Conservation (phyloP, 1,284 basidiomycete genomes). For the Microbotryum lychnidis-dioicae region DNA sequence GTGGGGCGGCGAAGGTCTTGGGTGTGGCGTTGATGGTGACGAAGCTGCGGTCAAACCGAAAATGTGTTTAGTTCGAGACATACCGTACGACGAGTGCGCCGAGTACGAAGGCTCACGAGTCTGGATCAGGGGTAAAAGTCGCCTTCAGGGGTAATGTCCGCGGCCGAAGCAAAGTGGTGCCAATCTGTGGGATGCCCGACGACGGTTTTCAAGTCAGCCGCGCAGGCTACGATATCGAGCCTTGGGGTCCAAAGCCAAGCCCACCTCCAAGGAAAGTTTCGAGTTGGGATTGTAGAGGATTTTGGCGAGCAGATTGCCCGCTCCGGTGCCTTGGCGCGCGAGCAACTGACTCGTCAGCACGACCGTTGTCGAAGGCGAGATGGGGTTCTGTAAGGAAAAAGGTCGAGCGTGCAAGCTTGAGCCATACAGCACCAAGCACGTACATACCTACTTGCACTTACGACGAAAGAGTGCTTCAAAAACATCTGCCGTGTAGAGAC, state of each 20-base stretch:
- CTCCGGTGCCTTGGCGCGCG: conserved; percentile 37
- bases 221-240: too few relatives aligned
- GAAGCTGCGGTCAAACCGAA: conserved; percentile 26
- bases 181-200: conserved; percentile 14
- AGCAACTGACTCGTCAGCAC: conserved; percentile 37
- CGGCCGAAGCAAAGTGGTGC: conserved; percentile 44
- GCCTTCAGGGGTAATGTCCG: conserved; percentile 42
- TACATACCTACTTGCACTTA: background rate
- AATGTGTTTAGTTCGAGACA: background rate
- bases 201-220: too few relatives aligned
- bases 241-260: conserved; percentile 16
- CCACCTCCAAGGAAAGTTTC: conserved; percentile 48
- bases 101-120: conserved; percentile 36
- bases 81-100: background rate
- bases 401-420: background rate
- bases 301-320: conserved; percentile 51
- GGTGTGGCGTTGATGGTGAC: conserved; percentile 39
- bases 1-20: conserved; percentile 36
- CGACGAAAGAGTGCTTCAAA: conserved; percentile 28
- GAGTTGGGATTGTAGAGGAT: conserved; percentile 58
- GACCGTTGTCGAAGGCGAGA: conserved; percentile 21
- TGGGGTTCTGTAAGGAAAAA: conserved; percentile 12
- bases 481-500: conserved; percentile 20
- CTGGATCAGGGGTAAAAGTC: conserved; percentile 44
- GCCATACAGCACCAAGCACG: background rate